These are phyloP conservation scores for Cryptococcus neoformans DNA, from an alignment of 1,284 basidiomycete species.

Conservation along the genomic window DNA sequence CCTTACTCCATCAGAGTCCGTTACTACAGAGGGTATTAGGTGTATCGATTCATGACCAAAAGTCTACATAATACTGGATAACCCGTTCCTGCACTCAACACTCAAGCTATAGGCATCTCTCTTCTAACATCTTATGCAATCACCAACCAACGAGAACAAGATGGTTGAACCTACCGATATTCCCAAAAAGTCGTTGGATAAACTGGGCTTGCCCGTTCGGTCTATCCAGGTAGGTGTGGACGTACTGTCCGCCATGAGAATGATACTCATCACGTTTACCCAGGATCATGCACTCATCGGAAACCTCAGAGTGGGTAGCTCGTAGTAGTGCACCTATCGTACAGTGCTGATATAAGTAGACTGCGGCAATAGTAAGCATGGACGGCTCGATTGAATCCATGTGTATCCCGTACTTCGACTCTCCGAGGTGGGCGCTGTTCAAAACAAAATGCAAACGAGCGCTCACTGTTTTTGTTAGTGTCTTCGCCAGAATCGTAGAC, in stretches of 20 bases:
- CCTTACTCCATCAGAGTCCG: too few species aligned
- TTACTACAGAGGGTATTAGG: too few species aligned
- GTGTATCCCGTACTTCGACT: slow-evolving; percentile 90
- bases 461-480: slow-evolving; percentile 23
- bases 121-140: too few species aligned
- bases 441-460: background rate
- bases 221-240: slow-evolving; percentile 29
- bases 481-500: slow-evolving; percentile 68
- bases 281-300: slow-evolving; percentile 52
- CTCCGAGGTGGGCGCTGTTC: slow-evolving; percentile 55
- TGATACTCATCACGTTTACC: slow-evolving; percentile 11
- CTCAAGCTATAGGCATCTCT: too few species aligned
- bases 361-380: slow-evolving; percentile 50
- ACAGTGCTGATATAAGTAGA: slow-evolving; percentile 14
- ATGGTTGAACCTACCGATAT: background rate
- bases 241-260: background rate
- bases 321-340: background rate
- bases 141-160: too few species aligned
- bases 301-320: slow-evolving; percentile 37
- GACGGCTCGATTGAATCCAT: slow-evolving; percentile 63
- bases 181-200: slow-evolving; percentile 12
- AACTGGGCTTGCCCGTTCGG: slow-evolving; percentile 19
- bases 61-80: too few species aligned
- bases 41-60: too few species aligned
- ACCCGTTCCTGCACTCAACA: too few species aligned